Base-by-base conservation (phyloP, 371 early-diverging fungal genomes). In the Apophysomyces variabilis region DNA sequence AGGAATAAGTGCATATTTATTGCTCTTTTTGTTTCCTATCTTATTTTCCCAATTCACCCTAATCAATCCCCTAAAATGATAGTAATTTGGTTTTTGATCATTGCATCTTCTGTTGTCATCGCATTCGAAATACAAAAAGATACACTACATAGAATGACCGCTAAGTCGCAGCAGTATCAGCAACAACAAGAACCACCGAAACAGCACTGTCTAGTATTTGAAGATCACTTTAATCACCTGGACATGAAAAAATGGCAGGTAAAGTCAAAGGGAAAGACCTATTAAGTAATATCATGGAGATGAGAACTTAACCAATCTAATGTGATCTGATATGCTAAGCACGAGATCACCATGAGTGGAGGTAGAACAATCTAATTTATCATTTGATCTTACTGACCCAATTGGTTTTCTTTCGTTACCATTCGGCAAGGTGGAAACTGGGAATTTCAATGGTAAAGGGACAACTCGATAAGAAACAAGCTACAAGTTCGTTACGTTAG, bases 181-280 rank as follows among this genome's bases (percentile, higher is more conserved):
- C 47, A 65, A 38, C 37, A 14, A 3, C 32, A 26, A 26, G 32
- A 26, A 26, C 32, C 32, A 26, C 32, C 32, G 9, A 62, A 65
- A 26, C 54, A 72, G 14, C 61, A 50, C 3, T 90, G 90, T 63
- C 71, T 84, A 5, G 60, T 85, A 7, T 88, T 90, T 68, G 74
- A 81, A 57, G 90, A 90, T 62, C 84, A 89, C 67, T 90, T 90
- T 68, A 78, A 88, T 62, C 68, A 63, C 7, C 71, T 90, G 54
- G 82, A 90, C 66, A 69, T 82, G 16, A 73, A 74, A n/a, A 76
- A 78, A 41, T 85, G 87, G 87, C 78, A 77, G 78, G 84, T 85
- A 77, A 71, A 64, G 32, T 12, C 26, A 36, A 64, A 32, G 18
- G 16, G 21, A 41, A 26, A 35, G 59, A 1, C 35, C 16, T 26